Percentiles rank a stretch among this genome's conserved stretches.
Conservation (phyloP, 352 stramenopile species). For the Phytophthora tubulina region DNA sequence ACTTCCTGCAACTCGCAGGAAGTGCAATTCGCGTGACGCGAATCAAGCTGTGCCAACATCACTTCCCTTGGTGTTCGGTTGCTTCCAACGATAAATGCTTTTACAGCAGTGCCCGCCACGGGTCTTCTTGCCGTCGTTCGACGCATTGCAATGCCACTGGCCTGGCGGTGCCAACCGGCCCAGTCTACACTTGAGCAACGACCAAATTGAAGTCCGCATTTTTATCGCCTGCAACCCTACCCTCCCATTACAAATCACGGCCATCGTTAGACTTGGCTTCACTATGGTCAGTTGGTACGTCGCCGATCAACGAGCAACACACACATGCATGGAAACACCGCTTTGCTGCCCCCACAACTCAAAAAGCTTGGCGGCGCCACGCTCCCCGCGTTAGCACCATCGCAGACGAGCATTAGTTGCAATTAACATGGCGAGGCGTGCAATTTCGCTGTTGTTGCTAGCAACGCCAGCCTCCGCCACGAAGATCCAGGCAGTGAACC, state of each 20-base stretch:
- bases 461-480: constrained; percentile 22
- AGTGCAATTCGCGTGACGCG: too few relatives aligned
- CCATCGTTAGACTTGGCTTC: constrained; percentile 19
- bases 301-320: background rate
- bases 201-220: constrained; percentile 10
- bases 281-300: constrained; percentile 21
- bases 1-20: too few relatives aligned
- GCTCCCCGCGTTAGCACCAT: background rate
- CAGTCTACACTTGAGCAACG: too few relatives aligned
- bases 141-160: too few relatives aligned
- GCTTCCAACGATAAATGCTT: too few relatives aligned
- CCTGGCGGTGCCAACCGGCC: too few relatives aligned
- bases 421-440: constrained; percentile 12
- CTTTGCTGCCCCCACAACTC: constrained; percentile 20
- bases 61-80: too few relatives aligned
- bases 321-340: constrained; percentile 17
- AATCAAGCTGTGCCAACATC: too few relatives aligned
- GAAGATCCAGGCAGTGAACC: constrained; percentile 54
- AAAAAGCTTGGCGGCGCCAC: constrained; percentile 22
- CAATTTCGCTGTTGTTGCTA: constrained; percentile 23
- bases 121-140: too few relatives aligned
- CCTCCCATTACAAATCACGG: constrained; percentile 16
- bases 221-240: constrained; percentile 29
- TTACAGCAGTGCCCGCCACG: too few relatives aligned
- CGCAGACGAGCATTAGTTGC: background rate